Evolutionary conservation across 768 basidiomycete genomes (phyloP), one percentile per base, ranked within the genome.

Genomic region (Agrocybe praecox): DNA sequence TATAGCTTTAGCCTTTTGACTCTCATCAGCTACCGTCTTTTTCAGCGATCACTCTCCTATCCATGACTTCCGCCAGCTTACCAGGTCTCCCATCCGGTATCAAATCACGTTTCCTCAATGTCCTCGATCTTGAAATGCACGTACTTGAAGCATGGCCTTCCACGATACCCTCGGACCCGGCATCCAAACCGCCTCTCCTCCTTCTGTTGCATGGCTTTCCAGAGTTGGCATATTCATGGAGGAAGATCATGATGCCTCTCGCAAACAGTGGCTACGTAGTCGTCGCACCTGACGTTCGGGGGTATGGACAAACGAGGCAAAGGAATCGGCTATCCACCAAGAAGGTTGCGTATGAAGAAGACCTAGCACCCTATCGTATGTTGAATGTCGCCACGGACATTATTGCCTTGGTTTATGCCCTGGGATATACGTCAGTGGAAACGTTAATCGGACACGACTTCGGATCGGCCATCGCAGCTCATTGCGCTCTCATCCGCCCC

Each of bases 131-230:
- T 3, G 72, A 80, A 34, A 69, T 81, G 45, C 81, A 86, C 57
- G 67, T 82, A 33, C 73, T 87, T 23, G 83, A 86, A 59, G 81
- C 80, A 8, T 56, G 62, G 32, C 75, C 77, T 19, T 58, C 61
- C 32, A 33, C 49, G 14, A 40, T 40, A 14, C 17, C 26, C 26
- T 5, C 52, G 23, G 52, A 61, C 40, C 53, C 32, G 46, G 54
- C 57, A 43, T 46, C 61, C 34, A 64, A 69, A 19, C 68, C 72
- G 5, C 83, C 80, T 1, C 74, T 88, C 14, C 62, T 87, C 46
- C 52, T 88, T 26, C 80, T 89, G 21, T 66, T 88, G 1, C 86
- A 88, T 58, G 87, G 86, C 42, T 88, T 88, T 65, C 86, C 86
- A 10, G 86, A 88, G 62, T 74, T 88, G 6, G 80, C 85, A 2